A percentile compares a stretch with the other conserved stretches of the same genome.
phyloP scores from a whole-genome alignment of 306 rosid species.

The Quercus agrifolia region DNA sequence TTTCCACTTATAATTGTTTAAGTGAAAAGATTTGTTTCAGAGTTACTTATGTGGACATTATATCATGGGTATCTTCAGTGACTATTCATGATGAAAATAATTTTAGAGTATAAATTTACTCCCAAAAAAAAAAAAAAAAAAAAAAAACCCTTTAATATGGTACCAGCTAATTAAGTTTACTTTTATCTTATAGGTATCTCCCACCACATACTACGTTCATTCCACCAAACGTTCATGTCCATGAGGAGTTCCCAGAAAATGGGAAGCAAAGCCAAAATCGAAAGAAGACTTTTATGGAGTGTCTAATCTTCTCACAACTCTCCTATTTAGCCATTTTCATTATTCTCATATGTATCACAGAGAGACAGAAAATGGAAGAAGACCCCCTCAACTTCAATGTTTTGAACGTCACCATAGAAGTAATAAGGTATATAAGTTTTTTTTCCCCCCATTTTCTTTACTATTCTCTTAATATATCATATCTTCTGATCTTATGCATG shows the following conservation, averaged over 20 bases:
- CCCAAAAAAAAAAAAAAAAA: too few species aligned
- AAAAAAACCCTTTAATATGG: too few species aligned
- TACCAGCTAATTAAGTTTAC: too few species aligned
- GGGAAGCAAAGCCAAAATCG: neutral
- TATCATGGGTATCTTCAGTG: too few species aligned
- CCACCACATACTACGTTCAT: slow-evolving; percentile 56
- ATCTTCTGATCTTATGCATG: too few species aligned
- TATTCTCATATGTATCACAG: slow-evolving; percentile 60
- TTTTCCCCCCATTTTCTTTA: neutral
- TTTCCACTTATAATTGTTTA: too few species aligned
- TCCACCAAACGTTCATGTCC: slow-evolving; percentile 21
- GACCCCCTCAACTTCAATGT: slow-evolving; percentile 76
- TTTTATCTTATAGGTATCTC: slow-evolving; percentile 46
- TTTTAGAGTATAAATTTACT: too few species aligned
- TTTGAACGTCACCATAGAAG: slow-evolving; percentile 56
- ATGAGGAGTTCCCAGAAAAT: neutral
- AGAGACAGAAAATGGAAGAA: slow-evolving; percentile 48
- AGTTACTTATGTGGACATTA: too few species aligned
- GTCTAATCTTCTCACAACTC: slow-evolving; percentile 50
- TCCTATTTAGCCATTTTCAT: slow-evolving; percentile 56
- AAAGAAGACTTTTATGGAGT: slow-evolving; percentile 24
- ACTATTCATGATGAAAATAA: too few species aligned
- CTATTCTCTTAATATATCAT: neutral
- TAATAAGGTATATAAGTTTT: slow-evolving; percentile 32
- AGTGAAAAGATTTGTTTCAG: too few species aligned